Evolutionary conservation across 2,329 filamentous ascomycete genomes (phyloP).

Genomic region (Elsinoe perseae): DNA sequence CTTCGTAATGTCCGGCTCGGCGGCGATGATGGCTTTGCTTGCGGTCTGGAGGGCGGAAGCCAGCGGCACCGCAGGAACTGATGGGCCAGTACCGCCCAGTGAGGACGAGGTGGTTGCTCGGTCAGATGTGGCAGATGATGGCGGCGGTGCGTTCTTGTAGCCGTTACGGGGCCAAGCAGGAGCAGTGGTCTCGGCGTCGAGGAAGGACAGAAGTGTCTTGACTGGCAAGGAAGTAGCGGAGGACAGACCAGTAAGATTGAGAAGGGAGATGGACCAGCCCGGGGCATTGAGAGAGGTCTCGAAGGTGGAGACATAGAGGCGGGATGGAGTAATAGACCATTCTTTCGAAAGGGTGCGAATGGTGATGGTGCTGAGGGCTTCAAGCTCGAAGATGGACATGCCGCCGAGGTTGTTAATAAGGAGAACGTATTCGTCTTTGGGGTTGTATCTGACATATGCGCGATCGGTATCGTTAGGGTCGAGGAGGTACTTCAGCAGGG

Average conservation of each 20-base stretch:
- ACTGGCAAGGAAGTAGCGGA: constrained; percentile 33
- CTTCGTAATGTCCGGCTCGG: constrained; percentile 55
- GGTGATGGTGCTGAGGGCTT: constrained; percentile 39
- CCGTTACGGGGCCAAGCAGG: constrained; percentile 46
- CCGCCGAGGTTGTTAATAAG: constrained; percentile 46
- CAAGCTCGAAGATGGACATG: constrained; percentile 41
- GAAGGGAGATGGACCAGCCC: constrained; percentile 49
- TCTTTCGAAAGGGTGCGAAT: constrained; percentile 36
- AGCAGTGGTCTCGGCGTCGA: constrained; percentile 46
- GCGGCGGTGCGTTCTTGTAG: constrained; percentile 23
- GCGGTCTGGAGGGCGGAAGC: constrained; percentile 36
- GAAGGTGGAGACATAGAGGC: constrained; percentile 43
- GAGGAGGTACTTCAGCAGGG: constrained; percentile 43
- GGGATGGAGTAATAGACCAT: constrained; percentile 42
- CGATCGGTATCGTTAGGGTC: constrained; percentile 42
- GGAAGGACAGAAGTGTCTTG: constrained; percentile 39
- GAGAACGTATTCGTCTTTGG: constrained; percentile 39
- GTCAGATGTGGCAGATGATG: constrained; percentile 3
- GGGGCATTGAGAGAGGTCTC: constrained; percentile 50
- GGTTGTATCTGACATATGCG: constrained; percentile 42
- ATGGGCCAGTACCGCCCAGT: constrained; percentile 21
- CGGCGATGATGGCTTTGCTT: constrained; percentile 44
- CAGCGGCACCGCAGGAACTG: constrained; percentile 25
- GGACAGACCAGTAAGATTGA: constrained; percentile 44
- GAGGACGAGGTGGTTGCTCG: constrained; percentile 16